Evolutionary conservation across 164 flowering plant species (phyloP), one percentile per base, ranked within the genome.

Genomic region (Chimonanthus praecox): DNA sequence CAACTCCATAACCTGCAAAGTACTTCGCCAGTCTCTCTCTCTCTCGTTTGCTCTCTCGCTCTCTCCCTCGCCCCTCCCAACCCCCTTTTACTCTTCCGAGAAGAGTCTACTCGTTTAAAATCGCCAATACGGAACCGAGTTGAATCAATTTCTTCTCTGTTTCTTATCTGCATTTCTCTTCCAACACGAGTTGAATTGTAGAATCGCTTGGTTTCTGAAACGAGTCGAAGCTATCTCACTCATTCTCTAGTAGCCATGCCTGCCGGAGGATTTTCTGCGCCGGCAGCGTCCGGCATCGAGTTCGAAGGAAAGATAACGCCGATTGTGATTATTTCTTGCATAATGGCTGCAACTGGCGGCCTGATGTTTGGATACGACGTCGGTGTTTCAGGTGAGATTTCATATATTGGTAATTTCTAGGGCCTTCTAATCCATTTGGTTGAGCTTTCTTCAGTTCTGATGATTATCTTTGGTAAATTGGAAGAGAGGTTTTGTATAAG

Each of bases 331-430:
- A 79, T 95, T 51, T 92, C 99, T 3, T 93, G 97, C 67, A 90
- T 93, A 46, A 89, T 94, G 98, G 99, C 98, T 1, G 97, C 99
- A 68, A 90, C 95, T 16, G 99, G 99, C 0, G 99, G 98, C 45
- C 91, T 94, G 67, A 94, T 94, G 98, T 94, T 94, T 70, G 99
- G 98, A 21, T 95, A 95, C 71, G 99, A 95, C 62, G 92, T 93
- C 67, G 99, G 99, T 16, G 87, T 95, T 78, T 93, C 99, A 66
- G 99, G 99, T 88, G 60, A 71, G 76, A 60, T 69, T 18, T 46
- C 18, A 20, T 72, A 69, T 44, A 69, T 68, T 3, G 8, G 61
- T 58, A n/a, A 58, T 58, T 58, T 58, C 61, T 13, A 58, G 11
- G 61, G 0, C 16, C 2, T 58, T 58, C 16, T 10, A 58, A 10